A percentile compares a stretch with the other conserved stretches of the same genome.
These are phyloP conservation scores for Cladobotryum mycophilum DNA, from an alignment of 2,329 filamentous ascomycete species.

Conservation along the genomic window DNA sequence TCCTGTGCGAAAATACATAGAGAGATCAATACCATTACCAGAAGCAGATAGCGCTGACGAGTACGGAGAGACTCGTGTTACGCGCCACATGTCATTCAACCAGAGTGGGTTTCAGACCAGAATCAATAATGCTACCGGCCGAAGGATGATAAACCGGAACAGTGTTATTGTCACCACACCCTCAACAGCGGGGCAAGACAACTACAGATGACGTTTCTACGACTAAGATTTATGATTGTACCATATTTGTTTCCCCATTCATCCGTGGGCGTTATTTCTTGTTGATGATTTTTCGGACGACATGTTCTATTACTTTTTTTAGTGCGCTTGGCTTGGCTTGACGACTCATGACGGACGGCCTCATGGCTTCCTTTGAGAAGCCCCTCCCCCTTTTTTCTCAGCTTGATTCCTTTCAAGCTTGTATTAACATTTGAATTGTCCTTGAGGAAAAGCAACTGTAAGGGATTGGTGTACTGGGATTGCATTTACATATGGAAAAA, in stretches of 20 bases:
- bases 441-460: background rate
- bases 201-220: slow-evolving; percentile 38
- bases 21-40: slow-evolving; percentile 31
- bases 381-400: slow-evolving; percentile 5
- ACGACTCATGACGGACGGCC: slow-evolving; percentile 20
- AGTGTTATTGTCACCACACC: slow-evolving; percentile 30
- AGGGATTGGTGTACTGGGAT: background rate
- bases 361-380: slow-evolving; percentile 11
- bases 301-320: slow-evolving; percentile 12
- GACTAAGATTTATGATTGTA: slow-evolving; percentile 11
- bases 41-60: slow-evolving; percentile 32
- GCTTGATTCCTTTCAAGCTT: background rate
- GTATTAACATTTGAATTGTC: background rate
- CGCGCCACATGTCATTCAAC: slow-evolving; percentile 39
- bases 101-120: slow-evolving; percentile 37
- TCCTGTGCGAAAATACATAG: slow-evolving; percentile 43
- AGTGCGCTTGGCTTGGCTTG: slow-evolving; percentile 14
- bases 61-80: slow-evolving; percentile 20
- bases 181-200: slow-evolving; percentile 33
- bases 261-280: slow-evolving; percentile 22
- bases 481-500: background rate
- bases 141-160: slow-evolving; percentile 35
- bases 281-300: slow-evolving; percentile 19
- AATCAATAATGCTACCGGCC: slow-evolving; percentile 39
- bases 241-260: slow-evolving; percentile 23